These are phyloP conservation scores for Suhomyces guaymorum DNA, from an alignment of 1,139 yeast species.

Conservation along the genomic window DNA sequence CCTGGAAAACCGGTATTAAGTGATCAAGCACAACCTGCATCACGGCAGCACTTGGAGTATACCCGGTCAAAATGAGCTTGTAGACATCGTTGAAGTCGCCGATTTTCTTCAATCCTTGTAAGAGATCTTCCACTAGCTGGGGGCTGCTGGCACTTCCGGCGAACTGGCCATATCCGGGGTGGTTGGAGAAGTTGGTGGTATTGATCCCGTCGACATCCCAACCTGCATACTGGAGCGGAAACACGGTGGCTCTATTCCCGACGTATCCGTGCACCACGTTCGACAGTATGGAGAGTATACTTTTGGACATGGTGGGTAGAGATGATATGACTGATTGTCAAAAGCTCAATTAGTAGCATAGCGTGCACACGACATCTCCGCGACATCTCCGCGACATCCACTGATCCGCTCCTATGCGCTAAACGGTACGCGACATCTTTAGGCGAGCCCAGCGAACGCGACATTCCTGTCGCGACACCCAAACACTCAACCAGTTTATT, in stretches of 20 bases:
- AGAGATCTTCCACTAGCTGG: conserved; percentile 22
- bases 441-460: too few relatives aligned
- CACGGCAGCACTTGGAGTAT: conserved; percentile 60
- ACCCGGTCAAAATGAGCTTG: conserved; percentile 70
- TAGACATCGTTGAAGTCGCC: conserved; percentile 37
- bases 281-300: conserved; percentile 53
- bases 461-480: neutral
- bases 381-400: too few relatives aligned
- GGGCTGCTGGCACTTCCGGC: conserved; percentile 20
- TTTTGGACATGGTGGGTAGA: conserved; percentile 6
- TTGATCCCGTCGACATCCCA: conserved; percentile 86
- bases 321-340: too few relatives aligned
- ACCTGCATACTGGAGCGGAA: conserved; percentile 73
- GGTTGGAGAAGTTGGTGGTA: conserved; percentile 80
- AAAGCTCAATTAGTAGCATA: too few relatives aligned
- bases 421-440: too few relatives aligned
- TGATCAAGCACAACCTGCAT: conserved; percentile 51
- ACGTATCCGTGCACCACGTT: conserved; percentile 76
- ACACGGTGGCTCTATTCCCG: conserved; percentile 40
- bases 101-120: conserved; percentile 28
- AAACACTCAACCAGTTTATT: neutral
- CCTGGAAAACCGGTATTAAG: conserved; percentile 21
- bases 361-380: too few relatives aligned
- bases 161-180: conserved; percentile 72
- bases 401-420: too few relatives aligned